phyloP scores from a whole-genome alignment of 2,329 filamentous ascomycete genomes.

The Alternaria triticina region DNA sequence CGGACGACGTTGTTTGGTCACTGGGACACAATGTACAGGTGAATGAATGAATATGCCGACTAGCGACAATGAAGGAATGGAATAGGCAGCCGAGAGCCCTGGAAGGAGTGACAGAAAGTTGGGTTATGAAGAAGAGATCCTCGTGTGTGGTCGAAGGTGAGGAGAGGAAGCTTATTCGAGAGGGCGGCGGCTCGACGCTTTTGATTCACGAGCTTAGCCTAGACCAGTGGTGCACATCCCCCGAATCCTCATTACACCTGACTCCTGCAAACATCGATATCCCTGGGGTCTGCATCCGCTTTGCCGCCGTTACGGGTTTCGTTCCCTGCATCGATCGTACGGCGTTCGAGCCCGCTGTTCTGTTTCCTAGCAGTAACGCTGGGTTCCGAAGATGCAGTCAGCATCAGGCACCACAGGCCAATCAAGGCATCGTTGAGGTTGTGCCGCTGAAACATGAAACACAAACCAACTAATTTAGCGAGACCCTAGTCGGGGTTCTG shows the following conservation, averaged over 20 bases:
- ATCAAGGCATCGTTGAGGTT: conserved; percentile 21
- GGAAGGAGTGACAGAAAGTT: conserved; percentile 43
- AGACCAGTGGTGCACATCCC: conserved; percentile 7
- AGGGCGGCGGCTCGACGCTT: conserved; percentile 19
- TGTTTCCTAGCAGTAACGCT: conserved; percentile 22
- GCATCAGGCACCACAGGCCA: conserved; percentile 30
- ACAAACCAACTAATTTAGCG: conserved; percentile 29
- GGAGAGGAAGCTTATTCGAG: not conserved
- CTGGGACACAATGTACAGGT: conserved; percentile 36
- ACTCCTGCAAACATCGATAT: conserved; percentile 11
- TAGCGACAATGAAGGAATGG: conserved; percentile 46
- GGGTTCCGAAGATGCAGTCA: conserved; percentile 28
- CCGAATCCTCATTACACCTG: conserved; percentile 4
- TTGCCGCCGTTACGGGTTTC: conserved; percentile 25
- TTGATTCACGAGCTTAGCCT: conserved; percentile 25
- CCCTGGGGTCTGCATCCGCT: conserved; percentile 20
- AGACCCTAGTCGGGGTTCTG: conserved; percentile 19
- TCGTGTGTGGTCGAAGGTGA: conserved; percentile 34
- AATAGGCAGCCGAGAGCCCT: conserved; percentile 33
- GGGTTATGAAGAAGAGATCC: conserved; percentile 26
- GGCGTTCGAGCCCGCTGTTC: conserved; percentile 20
- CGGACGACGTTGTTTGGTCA: conserved; percentile 31
- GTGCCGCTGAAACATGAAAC: conserved; percentile 41
- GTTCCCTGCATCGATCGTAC: conserved; percentile 36
- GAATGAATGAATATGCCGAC: conserved; percentile 46